Percentiles rank a stretch among this genome's conserved stretches.
Conservation (phyloP, 495 filamentous ascomycete species). For the Penicillium dipodomyicola region DNA sequence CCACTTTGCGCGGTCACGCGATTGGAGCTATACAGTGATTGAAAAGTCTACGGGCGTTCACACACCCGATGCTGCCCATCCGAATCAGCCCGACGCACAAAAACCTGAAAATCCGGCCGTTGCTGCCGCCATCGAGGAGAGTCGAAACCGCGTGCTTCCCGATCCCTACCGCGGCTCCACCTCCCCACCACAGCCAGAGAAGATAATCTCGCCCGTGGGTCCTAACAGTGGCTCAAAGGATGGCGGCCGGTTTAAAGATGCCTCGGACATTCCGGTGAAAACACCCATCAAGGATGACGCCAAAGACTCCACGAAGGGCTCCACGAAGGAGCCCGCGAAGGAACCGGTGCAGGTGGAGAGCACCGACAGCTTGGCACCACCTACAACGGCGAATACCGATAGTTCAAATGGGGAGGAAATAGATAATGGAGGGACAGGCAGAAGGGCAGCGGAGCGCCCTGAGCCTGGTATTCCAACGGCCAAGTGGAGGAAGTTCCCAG, state of each 20-base stretch:
- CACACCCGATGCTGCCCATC: constrained; percentile 3
- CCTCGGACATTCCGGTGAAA: neutral
- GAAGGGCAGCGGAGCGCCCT: constrained; percentile 39
- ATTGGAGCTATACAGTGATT: constrained; percentile 24
- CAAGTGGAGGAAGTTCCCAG: constrained; percentile 69
- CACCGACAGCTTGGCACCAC: neutral
- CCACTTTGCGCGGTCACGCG: constrained; percentile 53
- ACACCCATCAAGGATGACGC: neutral
- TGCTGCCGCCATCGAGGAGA: constrained; percentile 11
- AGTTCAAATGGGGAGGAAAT: constrained; percentile 4
- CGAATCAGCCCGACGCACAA: constrained; percentile 5
- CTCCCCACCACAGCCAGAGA: neutral
- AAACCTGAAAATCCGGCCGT: constrained; percentile 7
- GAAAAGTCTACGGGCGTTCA: constrained; percentile 13
- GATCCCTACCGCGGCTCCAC: constrained; percentile 15
- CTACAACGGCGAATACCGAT: neutral
- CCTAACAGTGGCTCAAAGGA: constrained; percentile 7
- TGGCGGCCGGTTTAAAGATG: constrained; percentile 1
- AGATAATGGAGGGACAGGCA: constrained; percentile 29
- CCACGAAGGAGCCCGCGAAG: neutral
- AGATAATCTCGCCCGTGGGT: constrained; percentile 7
- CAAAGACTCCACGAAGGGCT: constrained; percentile 1
- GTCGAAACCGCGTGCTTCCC: constrained; percentile 13
- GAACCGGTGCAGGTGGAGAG: neutral
- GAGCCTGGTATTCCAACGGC: constrained; percentile 31